phyloP scores from a whole-genome alignment of 2,329 filamentous ascomycete genomes.

The Thermothelomyces thermophilus region DNA sequence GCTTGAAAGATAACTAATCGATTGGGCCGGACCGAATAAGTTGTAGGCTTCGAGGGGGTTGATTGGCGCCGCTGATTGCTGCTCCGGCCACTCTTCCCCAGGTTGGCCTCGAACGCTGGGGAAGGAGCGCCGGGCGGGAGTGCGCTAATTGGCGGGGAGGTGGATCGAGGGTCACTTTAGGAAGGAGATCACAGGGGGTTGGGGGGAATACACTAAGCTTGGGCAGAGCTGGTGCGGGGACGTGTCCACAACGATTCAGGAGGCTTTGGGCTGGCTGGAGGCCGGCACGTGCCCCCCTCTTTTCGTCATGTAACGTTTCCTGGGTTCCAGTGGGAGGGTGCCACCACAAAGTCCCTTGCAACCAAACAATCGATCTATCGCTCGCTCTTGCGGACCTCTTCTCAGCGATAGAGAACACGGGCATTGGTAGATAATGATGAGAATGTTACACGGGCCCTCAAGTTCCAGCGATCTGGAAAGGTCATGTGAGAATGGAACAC shows the following conservation, averaged over 20 bases:
- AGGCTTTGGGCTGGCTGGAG: too few species aligned
- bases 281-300: not conserved
- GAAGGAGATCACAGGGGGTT: constrained; percentile 17
- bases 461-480: too few species aligned
- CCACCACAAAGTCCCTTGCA: not conserved
- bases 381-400: too few species aligned
- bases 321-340: not conserved
- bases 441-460: too few species aligned
- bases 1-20: not conserved
- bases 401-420: too few species aligned
- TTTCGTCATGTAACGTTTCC: constrained; percentile 14
- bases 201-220: constrained; percentile 4
- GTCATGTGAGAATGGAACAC: too few species aligned
- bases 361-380: not conserved
- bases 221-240: too few species aligned
- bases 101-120: not conserved
- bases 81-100: not conserved
- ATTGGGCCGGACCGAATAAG: constrained; percentile 15
- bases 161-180: constrained; percentile 12
- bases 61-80: constrained; percentile 8
- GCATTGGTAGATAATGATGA: too few species aligned
- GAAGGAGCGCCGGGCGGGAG: not conserved
- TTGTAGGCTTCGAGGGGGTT: not conserved
- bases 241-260: too few species aligned
- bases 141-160: constrained; percentile 12